Evolutionary conservation across 495 filamentous ascomycete species (phyloP).

Genomic region (Penicillium lividum): DNA sequence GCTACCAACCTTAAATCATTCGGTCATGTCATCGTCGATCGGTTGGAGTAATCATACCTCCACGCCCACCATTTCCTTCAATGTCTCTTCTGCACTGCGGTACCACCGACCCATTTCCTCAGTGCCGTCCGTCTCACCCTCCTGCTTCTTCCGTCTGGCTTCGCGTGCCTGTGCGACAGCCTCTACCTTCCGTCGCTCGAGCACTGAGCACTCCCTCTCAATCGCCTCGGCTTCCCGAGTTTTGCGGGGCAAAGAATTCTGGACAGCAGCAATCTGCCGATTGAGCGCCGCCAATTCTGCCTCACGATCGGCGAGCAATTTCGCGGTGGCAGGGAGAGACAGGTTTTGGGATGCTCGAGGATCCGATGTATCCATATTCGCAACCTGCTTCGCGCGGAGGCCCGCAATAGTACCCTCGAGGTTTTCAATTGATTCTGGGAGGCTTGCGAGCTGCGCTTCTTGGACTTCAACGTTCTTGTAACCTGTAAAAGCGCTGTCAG

Average conservation of each 20-base stretch:
- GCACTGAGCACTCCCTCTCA: slow-evolving; percentile 66
- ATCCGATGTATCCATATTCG: slow-evolving; percentile 36
- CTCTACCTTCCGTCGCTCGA: slow-evolving; percentile 71
- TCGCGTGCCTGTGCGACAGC: slow-evolving; percentile 72
- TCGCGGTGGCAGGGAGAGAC: slow-evolving; percentile 39
- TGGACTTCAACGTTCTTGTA: slow-evolving; percentile 68
- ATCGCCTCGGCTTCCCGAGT: slow-evolving; percentile 70
- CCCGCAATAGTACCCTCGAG: slow-evolving; percentile 60
- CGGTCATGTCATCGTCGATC: slow-evolving; percentile 14
- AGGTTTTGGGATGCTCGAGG: slow-evolving; percentile 44
- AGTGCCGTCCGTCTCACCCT: slow-evolving; percentile 73
- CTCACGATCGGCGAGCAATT: slow-evolving; percentile 55
- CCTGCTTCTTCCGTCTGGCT: slow-evolving; percentile 74
- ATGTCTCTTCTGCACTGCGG: slow-evolving; percentile 64
- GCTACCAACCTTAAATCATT: slow-evolving; percentile 20
- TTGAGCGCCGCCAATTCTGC: slow-evolving; percentile 65
- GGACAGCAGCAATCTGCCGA: slow-evolving; percentile 64
- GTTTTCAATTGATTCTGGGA: slow-evolving; percentile 64
- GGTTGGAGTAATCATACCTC: slow-evolving; percentile 22
- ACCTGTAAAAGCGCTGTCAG: slow-evolving; percentile 31
- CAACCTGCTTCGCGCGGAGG: slow-evolving; percentile 50
- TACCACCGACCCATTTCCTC: slow-evolving; percentile 85
- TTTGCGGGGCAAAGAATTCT: slow-evolving; percentile 67
- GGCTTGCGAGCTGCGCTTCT: slow-evolving; percentile 52
- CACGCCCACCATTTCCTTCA: slow-evolving; percentile 67